Conservation (phyloP, 2,329 filamentous ascomycete species). For the Epichloe hybrida region DNA sequence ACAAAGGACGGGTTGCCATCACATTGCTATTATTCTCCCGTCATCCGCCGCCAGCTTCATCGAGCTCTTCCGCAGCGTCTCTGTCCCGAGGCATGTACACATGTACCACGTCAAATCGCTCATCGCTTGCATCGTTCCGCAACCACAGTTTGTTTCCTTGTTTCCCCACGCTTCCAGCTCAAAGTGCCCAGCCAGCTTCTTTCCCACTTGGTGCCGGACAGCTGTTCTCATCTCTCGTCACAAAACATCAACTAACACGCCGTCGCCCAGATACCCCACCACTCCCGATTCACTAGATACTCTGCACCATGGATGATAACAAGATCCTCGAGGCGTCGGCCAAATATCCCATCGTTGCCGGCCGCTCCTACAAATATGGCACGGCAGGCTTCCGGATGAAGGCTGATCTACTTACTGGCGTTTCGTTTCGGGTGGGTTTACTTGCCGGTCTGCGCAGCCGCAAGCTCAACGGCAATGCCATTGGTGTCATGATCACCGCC, state of each 20-base stretch:
- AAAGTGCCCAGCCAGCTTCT: neutral
- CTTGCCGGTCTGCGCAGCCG: conserved; percentile 79
- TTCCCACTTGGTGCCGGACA: neutral
- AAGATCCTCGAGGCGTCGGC: conserved; percentile 46
- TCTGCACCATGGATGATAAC: conserved; percentile 34
- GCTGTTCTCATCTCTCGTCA: neutral
- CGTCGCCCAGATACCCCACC: neutral
- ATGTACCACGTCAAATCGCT: neutral
- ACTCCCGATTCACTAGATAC: neutral
- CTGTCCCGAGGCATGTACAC: neutral
- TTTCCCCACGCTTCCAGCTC: neutral
- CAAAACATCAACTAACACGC: neutral
- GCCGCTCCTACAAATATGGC: conserved; percentile 48
- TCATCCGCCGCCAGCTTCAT: neutral
- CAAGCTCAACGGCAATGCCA: conserved; percentile 78
- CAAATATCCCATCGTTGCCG: conserved; percentile 45
- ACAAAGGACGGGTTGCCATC: neutral
- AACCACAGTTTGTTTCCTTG: too few species aligned
- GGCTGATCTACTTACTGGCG: conserved; percentile 72
- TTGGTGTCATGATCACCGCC: conserved; percentile 93
- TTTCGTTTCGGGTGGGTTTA: conserved; percentile 84
- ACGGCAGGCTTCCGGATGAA: conserved; percentile 58
- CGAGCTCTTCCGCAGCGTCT: neutral
- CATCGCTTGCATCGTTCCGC: neutral
- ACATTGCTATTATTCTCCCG: neutral